Conservation (phyloP, 2,329 filamentous ascomycete species). For the Fusarium equiseti region DNA sequence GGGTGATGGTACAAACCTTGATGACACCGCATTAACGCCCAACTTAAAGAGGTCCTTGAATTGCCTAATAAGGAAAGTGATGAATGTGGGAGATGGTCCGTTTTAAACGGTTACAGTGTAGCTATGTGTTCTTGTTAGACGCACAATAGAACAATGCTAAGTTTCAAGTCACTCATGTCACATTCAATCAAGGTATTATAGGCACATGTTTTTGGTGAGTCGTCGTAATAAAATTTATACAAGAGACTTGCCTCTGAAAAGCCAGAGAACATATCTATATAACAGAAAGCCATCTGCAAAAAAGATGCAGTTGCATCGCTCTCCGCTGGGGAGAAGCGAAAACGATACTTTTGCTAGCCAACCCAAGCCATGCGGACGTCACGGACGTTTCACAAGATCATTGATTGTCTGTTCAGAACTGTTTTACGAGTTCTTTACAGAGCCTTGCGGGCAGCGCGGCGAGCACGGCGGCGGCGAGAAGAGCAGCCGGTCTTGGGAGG, state of each 20-base stretch:
- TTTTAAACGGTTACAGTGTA: too few relatives aligned
- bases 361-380: slow-evolving; percentile 21
- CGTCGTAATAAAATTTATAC: slow-evolving; percentile 46
- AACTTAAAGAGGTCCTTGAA: neutral
- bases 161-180: neutral
- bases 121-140: neutral
- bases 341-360: slow-evolving; percentile 10
- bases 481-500: slow-evolving; percentile 41
- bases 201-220: neutral
- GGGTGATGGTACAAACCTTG: neutral
- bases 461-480: slow-evolving; percentile 40
- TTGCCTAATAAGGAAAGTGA: neutral
- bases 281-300: slow-evolving; percentile 43
- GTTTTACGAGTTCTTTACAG: slow-evolving; percentile 38
- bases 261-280: slow-evolving; percentile 45
- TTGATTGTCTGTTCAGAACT: neutral
- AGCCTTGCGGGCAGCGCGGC: slow-evolving; percentile 39
- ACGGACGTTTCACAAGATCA: slow-evolving; percentile 13
- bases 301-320: slow-evolving; percentile 31
- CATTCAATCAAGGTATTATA: neutral
- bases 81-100: neutral
- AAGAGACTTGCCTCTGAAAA: slow-evolving; percentile 41
- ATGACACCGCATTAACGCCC: neutral
- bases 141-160: neutral
- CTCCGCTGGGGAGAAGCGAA: slow-evolving; percentile 37